Evolutionary conservation across 352 stramenopile species (phyloP), one percentile per base, ranked within the genome.

Genomic region (Pseudoperonospora humuli): DNA sequence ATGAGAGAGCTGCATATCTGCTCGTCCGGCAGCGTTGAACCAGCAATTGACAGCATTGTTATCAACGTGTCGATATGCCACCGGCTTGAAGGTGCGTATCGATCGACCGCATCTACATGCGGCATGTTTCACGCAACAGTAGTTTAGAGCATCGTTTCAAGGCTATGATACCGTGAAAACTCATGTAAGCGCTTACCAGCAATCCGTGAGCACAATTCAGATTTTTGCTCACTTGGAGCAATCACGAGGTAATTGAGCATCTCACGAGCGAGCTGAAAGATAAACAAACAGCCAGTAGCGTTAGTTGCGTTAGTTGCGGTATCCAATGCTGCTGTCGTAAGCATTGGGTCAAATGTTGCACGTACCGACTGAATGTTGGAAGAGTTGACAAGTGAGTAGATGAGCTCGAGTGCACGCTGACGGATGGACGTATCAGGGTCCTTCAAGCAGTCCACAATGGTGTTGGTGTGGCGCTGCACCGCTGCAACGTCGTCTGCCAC

Each of bases 161-260:
- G 17, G 11, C 9, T 28, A 31, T 32, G 38, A 25, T 1, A 34
- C 19, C n/a, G n/a, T 7, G 46, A 18, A 40, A 24, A 5, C 6
- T 27, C 15, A 41, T 29, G 24, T 11, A 21, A 19, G 5, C 70
- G 78, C 8, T 80, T 82, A 76, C 83, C 82, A 18, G 96, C 77
- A 46, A 99, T 96, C 13, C 92, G 86, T 13, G 82, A 96, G 60
- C 95, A 98, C 43, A 99, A 81, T 38, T 93, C 79, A 1, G 84
- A 64, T 45, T 97, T 97, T 53, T 98, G 92, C 34, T 99, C 96
- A 18, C 80, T 75, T 6, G 92, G 84, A 36, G 95, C 97, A 9
- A 99, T 84, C 0, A 99, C 95, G 0, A 99, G 73, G 64, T 99
- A 99, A 75, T 99, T 99, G 19, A 99, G 83, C 63, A 99, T 93